Percentiles rank a stretch among this genome's conserved stretches.
These are phyloP conservation scores for Platanthera zijinensis DNA, from an alignment of 106 monocot species.

Conservation along the genomic window DNA sequence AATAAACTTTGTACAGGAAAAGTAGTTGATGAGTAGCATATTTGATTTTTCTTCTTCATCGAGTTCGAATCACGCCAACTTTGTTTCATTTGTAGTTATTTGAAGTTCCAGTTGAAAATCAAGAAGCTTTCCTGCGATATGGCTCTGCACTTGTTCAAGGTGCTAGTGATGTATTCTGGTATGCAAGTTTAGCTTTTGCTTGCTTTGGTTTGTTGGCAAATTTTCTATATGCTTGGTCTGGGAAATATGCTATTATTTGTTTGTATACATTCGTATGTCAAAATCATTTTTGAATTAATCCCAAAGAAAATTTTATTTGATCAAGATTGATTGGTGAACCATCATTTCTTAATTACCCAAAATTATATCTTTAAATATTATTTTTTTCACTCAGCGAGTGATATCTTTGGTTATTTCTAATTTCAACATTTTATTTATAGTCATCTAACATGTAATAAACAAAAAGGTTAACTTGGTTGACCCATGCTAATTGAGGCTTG, in stretches of 20 bases:
- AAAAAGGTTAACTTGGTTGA: no score
- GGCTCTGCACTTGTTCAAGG: conserved; percentile 99
- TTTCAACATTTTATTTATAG: no score
- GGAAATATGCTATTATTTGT: background rate
- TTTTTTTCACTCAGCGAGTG: no score
- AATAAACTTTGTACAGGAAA: background rate
- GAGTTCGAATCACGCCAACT: background rate
- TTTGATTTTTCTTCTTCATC: background rate
- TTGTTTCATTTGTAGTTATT: conserved; percentile 43
- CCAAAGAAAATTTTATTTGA: no score
- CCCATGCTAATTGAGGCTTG: no score
- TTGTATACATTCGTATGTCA: no score
- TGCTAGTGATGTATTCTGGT: conserved; percentile 95
- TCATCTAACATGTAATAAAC: no score
- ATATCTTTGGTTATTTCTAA: no score
- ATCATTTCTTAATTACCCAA: no score
- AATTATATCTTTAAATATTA: no score
- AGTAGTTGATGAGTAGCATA: background rate
- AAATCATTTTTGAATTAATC: no score
- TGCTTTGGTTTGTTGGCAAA: background rate
- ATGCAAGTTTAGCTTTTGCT: conserved; percentile 16
- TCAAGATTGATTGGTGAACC: no score
- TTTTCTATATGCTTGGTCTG: background rate
- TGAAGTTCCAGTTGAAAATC: conserved; percentile 72
- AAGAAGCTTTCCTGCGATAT: conserved; percentile 58